A percentile compares a stretch with the other conserved stretches of the same genome.
phyloP scores from a whole-genome alignment of 148 eudicot species.

The Rhododendron griersonianum region DNA sequence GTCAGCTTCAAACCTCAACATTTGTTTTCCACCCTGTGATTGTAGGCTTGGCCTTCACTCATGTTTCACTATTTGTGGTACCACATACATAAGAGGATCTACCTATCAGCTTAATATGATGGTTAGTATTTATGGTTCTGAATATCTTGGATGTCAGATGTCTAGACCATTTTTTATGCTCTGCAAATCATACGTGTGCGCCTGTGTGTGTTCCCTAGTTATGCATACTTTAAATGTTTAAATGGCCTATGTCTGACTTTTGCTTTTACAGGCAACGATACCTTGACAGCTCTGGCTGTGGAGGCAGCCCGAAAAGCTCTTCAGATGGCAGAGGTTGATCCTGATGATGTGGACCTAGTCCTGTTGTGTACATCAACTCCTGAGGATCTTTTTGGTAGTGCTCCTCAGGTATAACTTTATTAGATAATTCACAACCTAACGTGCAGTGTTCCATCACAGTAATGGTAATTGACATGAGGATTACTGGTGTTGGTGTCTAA shows the following conservation, averaged over 20 bases:
- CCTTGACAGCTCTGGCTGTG: constrained; percentile 57
- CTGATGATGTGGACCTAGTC: constrained; percentile 84
- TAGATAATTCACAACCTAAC: not conserved
- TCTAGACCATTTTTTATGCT: not conserved
- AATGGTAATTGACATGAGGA: not conserved
- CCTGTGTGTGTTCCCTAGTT: not conserved
- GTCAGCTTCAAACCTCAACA: not conserved
- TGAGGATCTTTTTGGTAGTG: constrained; percentile 93
- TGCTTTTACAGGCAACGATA: constrained; percentile 57
- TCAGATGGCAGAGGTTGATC: constrained; percentile 76
- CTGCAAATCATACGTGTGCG: not conserved
- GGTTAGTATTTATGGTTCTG: not conserved
- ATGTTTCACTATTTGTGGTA: not conserved
- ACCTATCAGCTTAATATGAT: not conserved
- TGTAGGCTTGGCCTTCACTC: not conserved
- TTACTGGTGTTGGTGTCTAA: not conserved
- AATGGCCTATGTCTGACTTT: constrained; percentile 3
- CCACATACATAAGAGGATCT: not conserved
- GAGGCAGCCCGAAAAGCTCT: constrained; percentile 88
- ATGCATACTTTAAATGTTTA: constrained; percentile 1
- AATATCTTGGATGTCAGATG: not conserved
- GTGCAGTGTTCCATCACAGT: not conserved
- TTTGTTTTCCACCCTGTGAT: not conserved
- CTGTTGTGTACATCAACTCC: constrained; percentile 92
- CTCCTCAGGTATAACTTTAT: constrained; percentile 68